Percentiles rank a stretch among this genome's conserved stretches.
These are phyloP conservation scores for Talaromyces nanjingensis DNA, from an alignment of 495 filamentous ascomycete species.

Conservation along the genomic window DNA sequence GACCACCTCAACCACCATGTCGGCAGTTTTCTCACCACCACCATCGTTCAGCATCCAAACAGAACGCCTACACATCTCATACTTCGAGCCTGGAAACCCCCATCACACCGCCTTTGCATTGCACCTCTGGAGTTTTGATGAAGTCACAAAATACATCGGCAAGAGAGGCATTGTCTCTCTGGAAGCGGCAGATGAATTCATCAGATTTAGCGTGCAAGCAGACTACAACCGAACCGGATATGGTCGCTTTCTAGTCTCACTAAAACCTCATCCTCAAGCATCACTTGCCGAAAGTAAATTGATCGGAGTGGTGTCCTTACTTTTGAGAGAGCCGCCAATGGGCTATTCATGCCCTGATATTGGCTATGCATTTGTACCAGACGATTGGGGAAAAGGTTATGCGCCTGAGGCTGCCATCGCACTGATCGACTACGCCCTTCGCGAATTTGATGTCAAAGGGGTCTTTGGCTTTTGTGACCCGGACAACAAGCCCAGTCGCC, in stretches of 20 bases:
- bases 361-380: constrained; percentile 25
- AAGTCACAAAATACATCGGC: constrained; percentile 20
- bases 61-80: constrained; percentile 24
- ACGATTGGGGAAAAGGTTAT: constrained; percentile 30
- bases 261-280: constrained; percentile 9
- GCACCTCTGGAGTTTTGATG: constrained; percentile 28
- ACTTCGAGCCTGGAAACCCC: constrained; percentile 20
- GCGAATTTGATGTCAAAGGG: constrained; percentile 15
- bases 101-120: constrained; percentile 29
- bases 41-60: constrained; percentile 23
- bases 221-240: constrained; percentile 23
- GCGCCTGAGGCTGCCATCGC: constrained; percentile 27
- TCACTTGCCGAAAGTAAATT: constrained; percentile 10
- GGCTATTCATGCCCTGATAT: constrained; percentile 25
- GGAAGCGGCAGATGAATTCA: constrained; percentile 16
- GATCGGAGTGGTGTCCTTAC: constrained; percentile 24
- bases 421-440: constrained; percentile 21
- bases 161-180: constrained; percentile 16
- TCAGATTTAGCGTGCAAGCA: constrained; percentile 14
- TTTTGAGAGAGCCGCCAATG: constrained; percentile 18
- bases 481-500: constrained; percentile 18
- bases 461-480: constrained; percentile 15
- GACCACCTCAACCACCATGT: neutral
- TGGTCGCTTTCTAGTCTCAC: constrained; percentile 24
- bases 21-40: constrained; percentile 7